Evolutionary conservation across 208 protist genomes (phyloP).

Genomic region (Sergeia podlipaevii): DNA sequence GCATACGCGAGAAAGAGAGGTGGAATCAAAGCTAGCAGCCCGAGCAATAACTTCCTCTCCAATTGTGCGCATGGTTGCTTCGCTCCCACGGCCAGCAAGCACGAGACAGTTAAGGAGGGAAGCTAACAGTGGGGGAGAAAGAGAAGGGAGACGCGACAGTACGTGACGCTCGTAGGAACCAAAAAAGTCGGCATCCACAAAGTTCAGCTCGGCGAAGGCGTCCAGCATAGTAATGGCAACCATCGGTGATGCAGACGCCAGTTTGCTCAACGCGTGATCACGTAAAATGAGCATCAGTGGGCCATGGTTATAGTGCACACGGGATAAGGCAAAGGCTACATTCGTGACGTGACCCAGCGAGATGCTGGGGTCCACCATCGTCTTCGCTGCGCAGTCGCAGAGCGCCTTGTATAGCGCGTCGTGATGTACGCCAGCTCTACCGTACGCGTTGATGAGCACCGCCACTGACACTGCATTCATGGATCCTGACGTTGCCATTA

Average conservation of each 20-base stretch:
- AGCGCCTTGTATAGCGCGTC: constrained; percentile 63
- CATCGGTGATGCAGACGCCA: constrained; percentile 36
- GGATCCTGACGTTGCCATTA: constrained; percentile 18
- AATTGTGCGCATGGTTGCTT: constrained; percentile 47
- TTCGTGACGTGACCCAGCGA: constrained; percentile 84
- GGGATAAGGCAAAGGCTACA: constrained; percentile 76
- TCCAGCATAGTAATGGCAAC: constrained; percentile 81
- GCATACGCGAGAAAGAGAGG: constrained; percentile 70
- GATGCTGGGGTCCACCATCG: constrained; percentile 59
- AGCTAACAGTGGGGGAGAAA: constrained; percentile 63
- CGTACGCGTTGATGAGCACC: constrained; percentile 88
- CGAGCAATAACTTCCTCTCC: constrained; percentile 47
- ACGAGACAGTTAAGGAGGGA: constrained; percentile 62
- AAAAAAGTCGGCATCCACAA: constrained; percentile 78
- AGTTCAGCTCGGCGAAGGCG: constrained; percentile 69
- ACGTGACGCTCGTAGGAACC: constrained; percentile 61
- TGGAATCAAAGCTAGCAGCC: constrained; percentile 66
- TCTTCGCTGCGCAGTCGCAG: constrained; percentile 47
- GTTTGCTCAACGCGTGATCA: constrained; percentile 60
- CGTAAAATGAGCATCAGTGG: constrained; percentile 70
- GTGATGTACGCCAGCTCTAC: constrained; percentile 79
- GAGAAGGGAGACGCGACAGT: constrained; percentile 40
- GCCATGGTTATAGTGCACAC: constrained; percentile 60
- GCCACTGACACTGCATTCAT: constrained; percentile 72
- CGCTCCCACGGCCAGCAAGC: constrained; percentile 37